Percentiles rank a stretch among this genome's conserved stretches.
Evolutionary conservation across 768 basidiomycete genomes (phyloP).

Genomic region (Tricholoma furcatifolium): DNA sequence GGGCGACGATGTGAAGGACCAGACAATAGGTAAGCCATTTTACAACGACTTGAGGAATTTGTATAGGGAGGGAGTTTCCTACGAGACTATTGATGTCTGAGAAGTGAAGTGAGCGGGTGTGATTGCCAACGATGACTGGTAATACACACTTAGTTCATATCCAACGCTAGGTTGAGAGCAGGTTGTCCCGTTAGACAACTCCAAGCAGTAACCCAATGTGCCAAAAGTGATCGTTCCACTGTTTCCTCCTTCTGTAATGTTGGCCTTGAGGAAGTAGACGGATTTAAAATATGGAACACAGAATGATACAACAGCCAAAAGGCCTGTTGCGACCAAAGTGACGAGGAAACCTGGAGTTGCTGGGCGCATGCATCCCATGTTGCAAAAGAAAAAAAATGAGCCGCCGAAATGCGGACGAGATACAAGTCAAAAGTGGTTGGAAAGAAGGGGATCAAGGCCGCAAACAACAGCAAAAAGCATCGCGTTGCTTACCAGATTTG

Average conservation of each 20-base stretch:
- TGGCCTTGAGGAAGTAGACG: slow-evolving; percentile 85
- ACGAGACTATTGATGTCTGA: slow-evolving; percentile 82
- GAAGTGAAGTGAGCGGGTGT: slow-evolving; percentile 8
- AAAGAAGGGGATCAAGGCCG: not conserved
- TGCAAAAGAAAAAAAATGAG: not conserved
- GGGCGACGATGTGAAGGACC: slow-evolving; percentile 88
- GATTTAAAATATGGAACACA: slow-evolving; percentile 89
- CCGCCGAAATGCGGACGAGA: not conserved
- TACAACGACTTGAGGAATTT: slow-evolving; percentile 80
- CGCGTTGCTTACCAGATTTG: not conserved
- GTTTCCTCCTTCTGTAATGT: slow-evolving; percentile 42
- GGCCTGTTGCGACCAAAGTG: slow-evolving; percentile 72
- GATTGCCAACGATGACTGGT: not conserved
- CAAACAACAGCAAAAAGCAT: not conserved
- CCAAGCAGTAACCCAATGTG: slow-evolving; percentile 84
- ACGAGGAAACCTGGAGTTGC: slow-evolving; percentile 90
- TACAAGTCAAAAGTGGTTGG: not conserved
- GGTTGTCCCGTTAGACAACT: slow-evolving; percentile 50
- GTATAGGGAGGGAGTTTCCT: slow-evolving; percentile 58
- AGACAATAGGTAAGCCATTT: slow-evolving; percentile 97
- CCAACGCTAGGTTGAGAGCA: slow-evolving; percentile 85
- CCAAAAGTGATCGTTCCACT: slow-evolving; percentile 79
- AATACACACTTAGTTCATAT: slow-evolving; percentile 76
- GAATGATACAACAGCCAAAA: slow-evolving; percentile 87
- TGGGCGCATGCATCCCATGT: slow-evolving; percentile 69